A percentile compares a stretch with the other conserved stretches of the same genome.
phyloP scores from a whole-genome alignment of 768 basidiomycete genomes.

The Xerocomus potaroensis region DNA sequence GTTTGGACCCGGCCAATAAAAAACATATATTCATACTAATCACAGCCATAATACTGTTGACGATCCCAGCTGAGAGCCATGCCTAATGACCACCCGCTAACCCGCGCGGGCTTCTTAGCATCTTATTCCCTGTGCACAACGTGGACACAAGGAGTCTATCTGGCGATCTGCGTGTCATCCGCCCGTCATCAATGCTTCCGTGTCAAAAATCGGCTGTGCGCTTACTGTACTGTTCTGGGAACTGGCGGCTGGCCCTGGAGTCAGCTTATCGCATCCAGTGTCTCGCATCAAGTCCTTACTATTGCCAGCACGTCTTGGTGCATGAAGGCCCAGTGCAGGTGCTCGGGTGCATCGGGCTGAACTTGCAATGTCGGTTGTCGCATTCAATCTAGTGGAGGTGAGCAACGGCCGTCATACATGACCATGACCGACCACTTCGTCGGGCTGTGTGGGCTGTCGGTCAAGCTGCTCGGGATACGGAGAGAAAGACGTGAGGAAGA shows the following conservation, averaged over 20 bases:
- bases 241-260: constrained; percentile 50
- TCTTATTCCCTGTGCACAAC: constrained; percentile 19
- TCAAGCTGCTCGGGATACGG: constrained; percentile 8
- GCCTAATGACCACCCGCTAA: constrained; percentile 4
- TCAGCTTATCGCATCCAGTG: constrained; percentile 18
- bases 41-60: constrained; percentile 13
- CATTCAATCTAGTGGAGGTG: constrained; percentile 52
- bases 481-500: constrained; percentile 31
- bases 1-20: constrained; percentile 4
- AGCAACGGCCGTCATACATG: constrained; percentile 6
- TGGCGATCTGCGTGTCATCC: constrained; percentile 29
- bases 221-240: constrained; percentile 68
- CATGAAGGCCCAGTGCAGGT: constrained; percentile 57
- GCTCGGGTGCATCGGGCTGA: constrained; percentile 59
- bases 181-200: constrained; percentile 10
- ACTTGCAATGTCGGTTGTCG: constrained; percentile 62
- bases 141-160: constrained; percentile 34
- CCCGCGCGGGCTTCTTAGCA: constrained; percentile 1
- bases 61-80: constrained; percentile 21
- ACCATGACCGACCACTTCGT: constrained; percentile 47
- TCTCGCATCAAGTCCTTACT: constrained; percentile 43
- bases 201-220: constrained; percentile 10
- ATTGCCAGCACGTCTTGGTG: constrained; percentile 67
- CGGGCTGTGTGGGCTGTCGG: constrained; percentile 40
- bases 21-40: constrained; percentile 8